Evolutionary conservation across 163 green algal genomes (phyloP), one percentile per base, ranked within the genome.

Genomic region (Chlorella variabilis): DNA sequence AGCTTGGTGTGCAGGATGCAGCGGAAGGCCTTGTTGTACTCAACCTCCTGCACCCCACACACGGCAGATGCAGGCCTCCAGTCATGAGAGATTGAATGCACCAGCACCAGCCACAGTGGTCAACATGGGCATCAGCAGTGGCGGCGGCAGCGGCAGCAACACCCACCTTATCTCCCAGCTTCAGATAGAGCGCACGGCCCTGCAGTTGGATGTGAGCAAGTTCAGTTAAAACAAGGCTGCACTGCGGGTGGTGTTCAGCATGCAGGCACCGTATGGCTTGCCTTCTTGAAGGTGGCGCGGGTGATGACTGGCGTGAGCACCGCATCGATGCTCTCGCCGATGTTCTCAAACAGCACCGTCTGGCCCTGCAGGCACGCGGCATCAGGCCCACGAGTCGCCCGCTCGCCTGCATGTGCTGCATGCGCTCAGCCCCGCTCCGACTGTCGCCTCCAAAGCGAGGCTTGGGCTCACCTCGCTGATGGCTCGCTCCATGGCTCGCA

Each of bases 1-100:
- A 97, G 91, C 92, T 97, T 97, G 85, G 93, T 97, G 91, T 97
- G 94, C 85, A 97, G 83, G 83, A 95, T 93, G 15, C 97, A 89
- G 62, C 82, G 84, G 93, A 97, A 97, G 84, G 93, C 93, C 71
- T 89, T 92, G 89, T 94, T 93, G 89, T 94, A 95, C 89, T 96
- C 93, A 27, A 94, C 90, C 58, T 92, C 93, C n/a, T n/a, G n/a
- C n/a, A n/a, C n/a, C n/a, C n/a, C n/a, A n/a, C n/a, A n/a, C n/a
- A n/a, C n/a, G n/a, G n/a, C n/a, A n/a, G n/a, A n/a, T n/a, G n/a
- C n/a, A n/a, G n/a, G n/a, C n/a, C n/a, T n/a, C n/a, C n/a, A n/a
- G n/a, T n/a, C n/a, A n/a, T n/a, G n/a, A n/a, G n/a, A n/a, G n/a
- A n/a, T n/a, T n/a, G n/a, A n/a, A n/a, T n/a, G n/a, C n/a, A n/a